Percentiles rank a stretch among this genome's conserved stretches.
Evolutionary conservation across 495 filamentous ascomycete species (phyloP).

Genomic region (Thermothielavioides terrestris): DNA sequence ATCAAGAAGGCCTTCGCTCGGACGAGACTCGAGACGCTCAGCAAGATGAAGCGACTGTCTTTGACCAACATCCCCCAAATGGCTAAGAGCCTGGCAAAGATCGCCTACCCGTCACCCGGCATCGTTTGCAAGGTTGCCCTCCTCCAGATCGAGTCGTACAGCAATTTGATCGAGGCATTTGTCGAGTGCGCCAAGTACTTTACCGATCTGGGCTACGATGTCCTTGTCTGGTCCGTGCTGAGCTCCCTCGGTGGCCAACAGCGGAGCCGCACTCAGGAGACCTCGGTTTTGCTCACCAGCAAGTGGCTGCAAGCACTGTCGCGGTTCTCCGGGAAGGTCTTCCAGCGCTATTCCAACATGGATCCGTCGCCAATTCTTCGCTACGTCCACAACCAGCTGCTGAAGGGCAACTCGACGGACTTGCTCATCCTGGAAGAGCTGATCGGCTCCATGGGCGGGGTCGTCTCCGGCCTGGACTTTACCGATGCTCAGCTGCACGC

Average conservation of each 20-base stretch:
- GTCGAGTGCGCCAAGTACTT: conserved; percentile 92
- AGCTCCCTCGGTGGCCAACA: conserved; percentile 66
- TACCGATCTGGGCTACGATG: conserved; percentile 84
- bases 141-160: conserved; percentile 80
- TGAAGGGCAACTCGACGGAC: conserved; percentile 71
- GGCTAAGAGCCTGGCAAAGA: conserved; percentile 78
- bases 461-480: conserved; percentile 73
- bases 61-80: conserved; percentile 76
- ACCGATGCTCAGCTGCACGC: conserved; percentile 78
- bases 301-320: conserved; percentile 81
- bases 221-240: conserved; percentile 81
- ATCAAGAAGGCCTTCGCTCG: conserved; percentile 71
- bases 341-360: conserved; percentile 72
- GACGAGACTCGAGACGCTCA: conserved; percentile 66
- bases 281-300: conserved; percentile 73
- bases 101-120: conserved; percentile 78
- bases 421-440: conserved; percentile 82
- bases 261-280: conserved; percentile 68
- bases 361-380: conserved; percentile 77
- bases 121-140: conserved; percentile 82
- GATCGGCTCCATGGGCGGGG: conserved; percentile 84
- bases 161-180: conserved; percentile 84
- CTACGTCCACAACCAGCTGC: conserved; percentile 78
- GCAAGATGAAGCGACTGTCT: conserved; percentile 75
- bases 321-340: conserved; percentile 77